Evolutionary conservation across 108 stramenopile species (phyloP).

Genomic region (Discostella pseudostelligera): DNA sequence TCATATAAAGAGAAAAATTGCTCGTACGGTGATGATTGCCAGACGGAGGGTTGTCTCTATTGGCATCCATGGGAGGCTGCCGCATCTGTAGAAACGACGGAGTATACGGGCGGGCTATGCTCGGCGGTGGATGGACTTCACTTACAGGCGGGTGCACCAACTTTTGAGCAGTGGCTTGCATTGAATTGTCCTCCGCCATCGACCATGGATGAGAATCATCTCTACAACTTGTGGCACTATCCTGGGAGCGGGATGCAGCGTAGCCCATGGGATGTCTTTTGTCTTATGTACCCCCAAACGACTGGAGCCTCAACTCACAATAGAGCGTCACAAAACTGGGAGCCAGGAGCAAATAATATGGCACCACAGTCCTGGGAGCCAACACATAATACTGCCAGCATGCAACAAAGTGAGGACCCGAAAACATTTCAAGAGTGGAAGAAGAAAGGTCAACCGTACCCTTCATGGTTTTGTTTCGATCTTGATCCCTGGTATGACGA

Average conservation of each 20-base stretch:
- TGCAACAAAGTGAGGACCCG: conserved; percentile 18
- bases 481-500: conserved; percentile 52
- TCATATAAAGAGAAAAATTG: conserved; percentile 69
- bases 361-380: conserved; percentile 29
- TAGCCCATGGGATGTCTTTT: conserved; percentile 44
- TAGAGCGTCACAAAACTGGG: conserved; percentile 24
- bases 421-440: conserved; percentile 53
- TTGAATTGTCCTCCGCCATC: conserved; percentile 40
- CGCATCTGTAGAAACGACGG: conserved; percentile 10
- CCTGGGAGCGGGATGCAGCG: conserved; percentile 52
- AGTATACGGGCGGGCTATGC: conserved; percentile 1
- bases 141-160: conserved; percentile 14
- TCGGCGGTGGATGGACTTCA: conserved; percentile 10
- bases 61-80: conserved; percentile 66
- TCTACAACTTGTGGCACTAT: conserved; percentile 41
- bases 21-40: conserved; percentile 72
- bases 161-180: conserved; percentile 45
- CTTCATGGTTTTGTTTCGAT: conserved; percentile 43
- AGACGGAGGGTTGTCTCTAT: conserved; percentile 79
- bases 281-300: conserved; percentile 39
- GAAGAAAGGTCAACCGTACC: conserved; percentile 36
- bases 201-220: conserved; percentile 33
- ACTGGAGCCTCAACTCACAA: conserved; percentile 6
- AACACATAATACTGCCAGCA: conserved; percentile 1
- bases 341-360: conserved; percentile 19